Percentiles rank a stretch among this genome's conserved stretches.
These are phyloP conservation scores for Rhodotorula sp. DNA, from an alignment of 1,284 basidiomycete genomes.

Conservation along the genomic window DNA sequence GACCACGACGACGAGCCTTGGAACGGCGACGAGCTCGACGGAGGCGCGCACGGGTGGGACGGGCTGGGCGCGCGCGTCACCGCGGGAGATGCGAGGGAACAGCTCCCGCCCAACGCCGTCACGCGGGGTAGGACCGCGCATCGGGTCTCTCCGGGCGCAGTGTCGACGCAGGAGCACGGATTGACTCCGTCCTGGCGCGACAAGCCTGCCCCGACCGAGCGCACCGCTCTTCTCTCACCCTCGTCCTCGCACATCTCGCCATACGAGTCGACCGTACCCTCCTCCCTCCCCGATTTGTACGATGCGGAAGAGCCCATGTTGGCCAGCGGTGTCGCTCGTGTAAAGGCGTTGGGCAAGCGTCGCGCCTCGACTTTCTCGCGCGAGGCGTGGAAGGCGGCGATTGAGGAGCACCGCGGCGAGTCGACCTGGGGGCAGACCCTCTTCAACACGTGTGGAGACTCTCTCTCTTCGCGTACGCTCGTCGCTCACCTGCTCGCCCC, in stretches of 20 bases:
- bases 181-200: background rate
- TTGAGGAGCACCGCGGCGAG: constrained; percentile 35
- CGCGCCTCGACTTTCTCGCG: constrained; percentile 19
- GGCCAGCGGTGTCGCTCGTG: background rate
- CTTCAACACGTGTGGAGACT: constrained; percentile 67
- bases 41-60: background rate
- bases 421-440: constrained; percentile 52
- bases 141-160: background rate
- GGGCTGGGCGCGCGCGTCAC: background rate
- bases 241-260: background rate
- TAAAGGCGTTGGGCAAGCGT: background rate
- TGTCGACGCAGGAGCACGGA: background rate
- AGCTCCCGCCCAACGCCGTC: constrained; percentile 37
- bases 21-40: background rate
- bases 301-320: background rate
- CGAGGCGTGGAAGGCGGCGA: constrained; percentile 27
- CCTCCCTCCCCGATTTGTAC: background rate
- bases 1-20: background rate
- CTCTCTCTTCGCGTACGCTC: background rate
- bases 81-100: constrained; percentile 1
- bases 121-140: background rate
- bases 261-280: background rate
- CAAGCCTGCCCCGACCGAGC: constrained; percentile 7
- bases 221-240: constrained; percentile 7
- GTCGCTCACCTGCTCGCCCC: background rate